Conservation (phyloP, 768 basidiomycete species). For the Coprinopsis cinerea region DNA sequence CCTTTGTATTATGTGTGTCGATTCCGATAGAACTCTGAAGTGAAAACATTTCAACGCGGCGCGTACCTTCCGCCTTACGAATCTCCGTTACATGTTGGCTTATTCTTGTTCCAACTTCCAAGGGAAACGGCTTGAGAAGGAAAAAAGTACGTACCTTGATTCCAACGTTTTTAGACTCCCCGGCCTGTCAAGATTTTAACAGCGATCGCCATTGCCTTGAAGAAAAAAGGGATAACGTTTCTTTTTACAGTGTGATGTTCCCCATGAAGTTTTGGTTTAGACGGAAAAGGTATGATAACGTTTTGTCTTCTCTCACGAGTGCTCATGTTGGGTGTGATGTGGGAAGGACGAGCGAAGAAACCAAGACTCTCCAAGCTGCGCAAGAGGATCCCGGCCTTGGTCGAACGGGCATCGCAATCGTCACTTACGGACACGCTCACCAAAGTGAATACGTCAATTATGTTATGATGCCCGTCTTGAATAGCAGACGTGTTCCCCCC, state of each 20-base stretch:
- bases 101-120: neutral
- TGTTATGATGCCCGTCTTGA: slow-evolving; percentile 1
- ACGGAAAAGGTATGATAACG: too few species aligned
- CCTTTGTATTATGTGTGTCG: too few species aligned
- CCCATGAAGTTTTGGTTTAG: too few species aligned
- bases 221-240: neutral
- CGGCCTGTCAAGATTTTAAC: neutral
- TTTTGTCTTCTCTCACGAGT: neutral
- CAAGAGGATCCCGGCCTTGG: too few species aligned
- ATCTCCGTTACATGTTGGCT: too few species aligned
- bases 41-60: too few species aligned
- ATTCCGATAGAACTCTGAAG: too few species aligned
- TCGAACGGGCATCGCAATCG: too few species aligned
- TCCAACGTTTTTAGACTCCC: neutral
- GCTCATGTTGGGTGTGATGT: neutral
- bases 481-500: neutral
- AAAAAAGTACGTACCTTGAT: neutral
- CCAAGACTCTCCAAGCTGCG: neutral
- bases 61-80: too few species aligned
- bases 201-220: neutral
- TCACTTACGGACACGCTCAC: too few species aligned
- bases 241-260: neutral
- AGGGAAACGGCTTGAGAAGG: neutral
- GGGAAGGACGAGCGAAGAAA: neutral
- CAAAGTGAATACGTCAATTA: neutral